Base-by-base conservation (phyloP, 352 stramenopile species). In the Globisporangium okanoganense region DNA sequence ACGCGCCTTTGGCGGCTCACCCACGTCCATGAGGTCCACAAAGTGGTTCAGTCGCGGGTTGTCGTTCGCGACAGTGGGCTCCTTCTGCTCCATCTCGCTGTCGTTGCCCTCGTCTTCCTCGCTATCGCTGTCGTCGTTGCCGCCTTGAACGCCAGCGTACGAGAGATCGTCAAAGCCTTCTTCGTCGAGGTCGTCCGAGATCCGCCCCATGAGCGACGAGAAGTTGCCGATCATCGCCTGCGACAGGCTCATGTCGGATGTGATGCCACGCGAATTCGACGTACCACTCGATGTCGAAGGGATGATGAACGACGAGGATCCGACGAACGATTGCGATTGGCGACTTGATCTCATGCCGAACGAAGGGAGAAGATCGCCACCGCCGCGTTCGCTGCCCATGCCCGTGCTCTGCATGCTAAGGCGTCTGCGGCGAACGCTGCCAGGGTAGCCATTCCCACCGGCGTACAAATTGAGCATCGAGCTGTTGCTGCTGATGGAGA, bases 211-310 rank as follows among this genome's bases (percentile, higher is more conserved):
- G 7, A 90, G 54, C 16, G 77, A 75, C 44, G 82, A 87, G 58
- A 90, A 92, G 38, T 84, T 92, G 18, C 79, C 80, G 22, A 90
- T 72, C 73, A 92, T 90, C 8, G 82, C 79, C 41, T 86, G 71
- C 9, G 81, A 82, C 7, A 92, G 62, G 62, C 82, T 90, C 77
- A 81, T 85, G 52, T 89, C 82, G 3, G 76, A 82, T 45, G 76
- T 60, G 47, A 78, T 52, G 43, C 70, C 73, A 18, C 76, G 71
- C 13, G 73, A 50, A 27, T 53, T 72, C 10, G 62, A 58, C 48
- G 61, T 25, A 2, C 40, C 41, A 18, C 22, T 56, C 24, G 51
- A 24, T 10, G 40, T 49, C 4, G 29, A 44, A 29, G 49, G 27
- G n/a, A 57, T 25, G 22, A 43, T 36, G 25, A 65, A 65, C 9